These are phyloP conservation scores for Fraxinus xanthoxyloides DNA, from an alignment of 305 asterid genomes.

Conservation along the genomic window DNA sequence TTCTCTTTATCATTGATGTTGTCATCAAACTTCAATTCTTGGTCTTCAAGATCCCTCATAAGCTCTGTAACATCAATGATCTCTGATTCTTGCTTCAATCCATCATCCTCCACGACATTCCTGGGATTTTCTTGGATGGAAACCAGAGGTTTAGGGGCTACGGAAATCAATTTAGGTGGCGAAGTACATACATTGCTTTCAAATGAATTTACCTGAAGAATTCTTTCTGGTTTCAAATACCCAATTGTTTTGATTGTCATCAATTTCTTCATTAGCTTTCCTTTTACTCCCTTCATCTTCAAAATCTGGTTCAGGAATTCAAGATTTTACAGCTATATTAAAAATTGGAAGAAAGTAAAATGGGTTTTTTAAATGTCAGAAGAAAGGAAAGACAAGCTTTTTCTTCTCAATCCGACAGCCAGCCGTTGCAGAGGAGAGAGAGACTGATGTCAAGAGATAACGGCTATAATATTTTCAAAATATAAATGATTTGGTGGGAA, in stretches of 20 bases:
- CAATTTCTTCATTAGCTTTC: slow-evolving; percentile 71
- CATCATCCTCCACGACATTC: slow-evolving; percentile 18
- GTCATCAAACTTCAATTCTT: slow-evolving; percentile 34
- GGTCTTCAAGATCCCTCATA: slow-evolving; percentile 69
- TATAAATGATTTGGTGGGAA: slow-evolving; percentile 48
- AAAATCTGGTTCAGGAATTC: slow-evolving; percentile 7
- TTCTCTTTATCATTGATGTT: slow-evolving; percentile 62
- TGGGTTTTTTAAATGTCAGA: background rate
- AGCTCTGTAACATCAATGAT: slow-evolving; percentile 58
- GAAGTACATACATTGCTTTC: slow-evolving; percentile 49
- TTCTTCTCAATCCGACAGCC: slow-evolving; percentile 18
- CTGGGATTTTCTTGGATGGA: slow-evolving; percentile 37
- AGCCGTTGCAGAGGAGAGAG: slow-evolving; percentile 27
- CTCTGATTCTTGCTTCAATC: slow-evolving; percentile 47
- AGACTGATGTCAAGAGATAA: slow-evolving; percentile 28
- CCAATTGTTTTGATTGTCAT: slow-evolving; percentile 75
- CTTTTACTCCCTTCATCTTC: slow-evolving; percentile 69
- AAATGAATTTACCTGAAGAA: slow-evolving; percentile 56
- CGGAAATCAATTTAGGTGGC: slow-evolving; percentile 26
- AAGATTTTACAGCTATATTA: slow-evolving; percentile 13
- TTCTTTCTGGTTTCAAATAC: slow-evolving; percentile 66
- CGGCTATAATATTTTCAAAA: slow-evolving; percentile 67
- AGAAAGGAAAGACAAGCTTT: background rate
- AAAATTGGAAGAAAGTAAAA: background rate
- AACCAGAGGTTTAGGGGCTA: slow-evolving; percentile 32